Evolutionary conservation across 2,329 filamentous ascomycete genomes (phyloP).

Genomic region (Fusarium sp.): DNA sequence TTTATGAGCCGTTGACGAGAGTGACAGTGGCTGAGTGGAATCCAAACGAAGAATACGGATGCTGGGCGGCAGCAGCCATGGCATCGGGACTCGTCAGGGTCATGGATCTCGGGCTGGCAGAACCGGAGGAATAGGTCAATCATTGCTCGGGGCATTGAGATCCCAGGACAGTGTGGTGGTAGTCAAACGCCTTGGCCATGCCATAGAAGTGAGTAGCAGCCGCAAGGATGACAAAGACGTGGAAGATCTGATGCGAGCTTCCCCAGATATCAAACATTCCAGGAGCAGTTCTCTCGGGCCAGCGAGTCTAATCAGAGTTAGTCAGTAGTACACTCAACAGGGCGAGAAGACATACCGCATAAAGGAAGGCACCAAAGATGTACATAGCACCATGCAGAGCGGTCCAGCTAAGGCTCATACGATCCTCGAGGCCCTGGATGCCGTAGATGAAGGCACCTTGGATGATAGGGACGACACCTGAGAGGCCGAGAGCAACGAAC

Average conservation of each 20-base stretch:
- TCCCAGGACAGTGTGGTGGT: conserved; percentile 75
- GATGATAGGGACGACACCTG: conserved; percentile 83
- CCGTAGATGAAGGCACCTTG: conserved; percentile 81
- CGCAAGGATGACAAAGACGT: conserved; percentile 87
- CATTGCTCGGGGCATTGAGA: conserved; percentile 57
- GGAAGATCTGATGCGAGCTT: conserved; percentile 96
- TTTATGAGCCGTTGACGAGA: conserved; percentile 73
- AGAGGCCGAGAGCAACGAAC: conserved; percentile 89
- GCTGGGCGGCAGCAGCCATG: conserved; percentile 75
- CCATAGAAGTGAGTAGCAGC: conserved; percentile 85
- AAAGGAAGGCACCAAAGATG: conserved; percentile 85
- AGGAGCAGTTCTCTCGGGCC: conserved; percentile 84
- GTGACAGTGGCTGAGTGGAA: conserved; percentile 76
- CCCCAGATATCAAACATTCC: conserved; percentile 91
- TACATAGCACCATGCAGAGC: conserved; percentile 85
- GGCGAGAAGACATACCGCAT: conserved; percentile 72
- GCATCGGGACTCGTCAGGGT: conserved; percentile 75
- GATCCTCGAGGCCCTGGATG: conserved; percentile 70
- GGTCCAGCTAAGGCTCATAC: conserved; percentile 86
- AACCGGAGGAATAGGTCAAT: conserved; percentile 30
- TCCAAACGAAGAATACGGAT: conserved; percentile 72
- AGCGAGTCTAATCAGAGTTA: conserved; percentile 67
- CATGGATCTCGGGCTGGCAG: conserved; percentile 72
- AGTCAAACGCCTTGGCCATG: conserved; percentile 86
- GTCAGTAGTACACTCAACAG: background rate